Base-by-base conservation (phyloP, 2,329 filamentous ascomycete species). In the Bipolaris victoriae region DNA sequence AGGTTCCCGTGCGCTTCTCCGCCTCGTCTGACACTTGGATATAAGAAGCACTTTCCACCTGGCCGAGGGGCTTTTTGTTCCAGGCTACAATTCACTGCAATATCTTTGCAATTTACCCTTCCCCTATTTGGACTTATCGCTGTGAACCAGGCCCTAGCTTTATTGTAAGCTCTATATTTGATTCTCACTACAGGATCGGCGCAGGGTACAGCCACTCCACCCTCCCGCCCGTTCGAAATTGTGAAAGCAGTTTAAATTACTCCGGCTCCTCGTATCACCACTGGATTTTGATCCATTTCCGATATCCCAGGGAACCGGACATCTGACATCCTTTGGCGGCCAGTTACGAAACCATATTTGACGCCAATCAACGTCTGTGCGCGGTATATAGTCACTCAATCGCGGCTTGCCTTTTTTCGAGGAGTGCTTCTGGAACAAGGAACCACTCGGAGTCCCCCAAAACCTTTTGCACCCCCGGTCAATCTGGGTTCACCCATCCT, bases 1-100 rank as follows among this genome's bases (percentile, higher is more conserved):
- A 45, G 22, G 31, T 50, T 18, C 31, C 44, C 33, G 33, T 22
- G 33, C 15, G 43, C 50, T 22, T 16, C 52, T 56, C 48, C 35
- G 35, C 48, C 39, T n/a, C 18, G 48, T 46, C 41, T 33, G 24
- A 20, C 15, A 22, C 35, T 24, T 31, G 20, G 41, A 46, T 56
- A 56, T 56, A 56, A 56, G 41, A 36, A 44, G 39, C 40, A 16
- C 31, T 15, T 35, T 16, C 24, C 9, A 33, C n/a, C 40, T 41
- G 35, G 36, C 33, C 9, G 4, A 24, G 3, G 11, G 6, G 7
- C 16, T 29, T 37, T 16, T 26, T 24, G 26, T 36, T 24, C 5
- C 46, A 16, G 18, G 35, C 46, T n/a, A 10, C 31, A 24, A 33
- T 29, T 15, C 43, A 15, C 22, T 15, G 20, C 43, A 9, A 31